phyloP scores from a whole-genome alignment of 345 rosid genomes.

The Populus simonii region DNA sequence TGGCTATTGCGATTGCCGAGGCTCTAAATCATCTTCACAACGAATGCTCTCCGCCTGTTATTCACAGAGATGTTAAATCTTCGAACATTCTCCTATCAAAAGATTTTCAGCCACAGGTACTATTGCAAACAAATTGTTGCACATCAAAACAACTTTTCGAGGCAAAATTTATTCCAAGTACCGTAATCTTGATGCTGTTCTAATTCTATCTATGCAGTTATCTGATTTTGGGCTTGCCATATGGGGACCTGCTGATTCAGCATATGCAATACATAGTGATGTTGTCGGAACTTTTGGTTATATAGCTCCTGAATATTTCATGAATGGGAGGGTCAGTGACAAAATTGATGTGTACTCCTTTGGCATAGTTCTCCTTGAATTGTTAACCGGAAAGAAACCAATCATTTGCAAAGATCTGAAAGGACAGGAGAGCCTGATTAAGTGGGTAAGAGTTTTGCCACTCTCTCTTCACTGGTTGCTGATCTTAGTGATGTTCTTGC shows the following conservation, averaged over 20 bases:
- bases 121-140: neutral
- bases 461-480: neutral
- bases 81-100: conserved; percentile 26
- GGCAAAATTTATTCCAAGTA: neutral
- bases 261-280: neutral
- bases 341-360: conserved; percentile 30
- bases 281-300: conserved; percentile 35
- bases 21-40: conserved; percentile 28
- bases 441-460: conserved; percentile 18
- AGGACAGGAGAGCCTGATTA: conserved; percentile 19
- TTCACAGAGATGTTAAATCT: conserved; percentile 34
- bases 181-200: neutral
- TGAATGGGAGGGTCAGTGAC: conserved; percentile 25
- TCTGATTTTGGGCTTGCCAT: conserved; percentile 29
- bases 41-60: conserved; percentile 14
- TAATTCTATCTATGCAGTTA: conserved; percentile 4
- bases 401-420: conserved; percentile 7
- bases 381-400: conserved; percentile 22
- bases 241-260: conserved; percentile 19
- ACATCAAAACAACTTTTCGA: neutral
- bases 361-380: conserved; percentile 28
- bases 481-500: neutral
- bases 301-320: conserved; percentile 33
- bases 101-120: conserved; percentile 27
- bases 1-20: conserved; percentile 24